These are phyloP conservation scores for Melampsora abietis-canadensis DNA, from an alignment of 1,284 basidiomycete species.

Conservation along the genomic window DNA sequence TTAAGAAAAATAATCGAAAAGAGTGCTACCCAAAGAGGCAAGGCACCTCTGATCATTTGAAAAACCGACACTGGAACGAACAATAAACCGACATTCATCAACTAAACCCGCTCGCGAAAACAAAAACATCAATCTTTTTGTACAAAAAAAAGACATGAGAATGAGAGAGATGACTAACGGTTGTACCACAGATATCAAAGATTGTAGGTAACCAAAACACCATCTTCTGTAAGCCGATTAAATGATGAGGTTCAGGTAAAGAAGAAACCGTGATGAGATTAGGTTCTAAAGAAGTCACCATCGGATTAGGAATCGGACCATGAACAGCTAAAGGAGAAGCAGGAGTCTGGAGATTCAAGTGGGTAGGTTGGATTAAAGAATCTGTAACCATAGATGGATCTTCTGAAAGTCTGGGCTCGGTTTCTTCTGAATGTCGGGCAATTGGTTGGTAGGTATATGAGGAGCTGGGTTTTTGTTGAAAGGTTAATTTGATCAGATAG, in stretches of 20 bases:
- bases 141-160: conserved; percentile 15
- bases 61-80: conserved; percentile 96
- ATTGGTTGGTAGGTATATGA: background rate
- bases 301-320: conserved; percentile 55
- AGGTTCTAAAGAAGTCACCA: conserved; percentile 57
- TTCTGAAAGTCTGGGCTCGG: background rate
- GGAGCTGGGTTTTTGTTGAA: conserved; percentile 54
- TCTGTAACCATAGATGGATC: background rate
- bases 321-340: conserved; percentile 44
- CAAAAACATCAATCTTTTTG: too few species aligned
- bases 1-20: conserved; percentile 88
- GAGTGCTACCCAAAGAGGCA: conserved; percentile 93
- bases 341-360: conserved; percentile 26
- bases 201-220: conserved; percentile 80
- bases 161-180: conserved; percentile 57
- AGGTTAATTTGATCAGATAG: conserved; percentile 46
- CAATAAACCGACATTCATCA: conserved; percentile 92
- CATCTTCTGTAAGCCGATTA: conserved; percentile 68
- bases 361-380: conserved; percentile 53
- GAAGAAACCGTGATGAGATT: conserved; percentile 50
- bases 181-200: conserved; percentile 82
- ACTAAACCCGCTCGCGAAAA: conserved; percentile 53
- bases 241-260: conserved; percentile 40
- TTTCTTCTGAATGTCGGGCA: conserved; percentile 9
- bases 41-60: conserved; percentile 94